Percentiles rank a stretch among this genome's conserved stretches.
Evolutionary conservation across 306 rosid species (phyloP).

Genomic region (Lathyrus aphaca): DNA sequence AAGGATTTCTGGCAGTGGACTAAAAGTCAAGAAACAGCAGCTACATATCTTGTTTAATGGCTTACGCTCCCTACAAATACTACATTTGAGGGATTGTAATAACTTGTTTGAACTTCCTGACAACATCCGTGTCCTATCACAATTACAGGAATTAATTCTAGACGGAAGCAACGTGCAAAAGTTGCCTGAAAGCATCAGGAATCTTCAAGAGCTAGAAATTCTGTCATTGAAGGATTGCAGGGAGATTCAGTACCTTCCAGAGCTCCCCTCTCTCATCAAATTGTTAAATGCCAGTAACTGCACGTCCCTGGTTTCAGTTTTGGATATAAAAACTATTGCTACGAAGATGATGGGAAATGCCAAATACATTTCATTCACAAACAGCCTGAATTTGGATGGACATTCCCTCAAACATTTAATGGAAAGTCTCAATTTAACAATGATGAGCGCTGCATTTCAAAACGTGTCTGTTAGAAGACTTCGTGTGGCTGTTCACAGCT

Average conservation of each 20-base stretch:
- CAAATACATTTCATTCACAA: slow-evolving; percentile 1
- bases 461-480: neutral
- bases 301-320: slow-evolving; percentile 19
- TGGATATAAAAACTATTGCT: neutral
- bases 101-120: slow-evolving; percentile 17
- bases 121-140: neutral
- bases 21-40: neutral
- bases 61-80: neutral
- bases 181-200: slow-evolving; percentile 32
- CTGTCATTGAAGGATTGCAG: neutral
- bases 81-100: neutral
- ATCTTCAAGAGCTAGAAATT: neutral
- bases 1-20: neutral
- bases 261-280: slow-evolving; percentile 33
- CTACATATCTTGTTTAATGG: slow-evolving; percentile 20
- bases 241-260: slow-evolving; percentile 36
- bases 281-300: slow-evolving; percentile 17
- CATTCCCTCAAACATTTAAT: neutral
- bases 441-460: slow-evolving; percentile 8
- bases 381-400: neutral
- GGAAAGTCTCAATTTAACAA: neutral
- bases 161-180: slow-evolving; percentile 14
- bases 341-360: neutral
- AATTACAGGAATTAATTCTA: neutral
- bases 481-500: neutral